Evolutionary conservation across 2,329 filamentous ascomycete genomes (phyloP).

Genomic region (Pyrenophora teres): DNA sequence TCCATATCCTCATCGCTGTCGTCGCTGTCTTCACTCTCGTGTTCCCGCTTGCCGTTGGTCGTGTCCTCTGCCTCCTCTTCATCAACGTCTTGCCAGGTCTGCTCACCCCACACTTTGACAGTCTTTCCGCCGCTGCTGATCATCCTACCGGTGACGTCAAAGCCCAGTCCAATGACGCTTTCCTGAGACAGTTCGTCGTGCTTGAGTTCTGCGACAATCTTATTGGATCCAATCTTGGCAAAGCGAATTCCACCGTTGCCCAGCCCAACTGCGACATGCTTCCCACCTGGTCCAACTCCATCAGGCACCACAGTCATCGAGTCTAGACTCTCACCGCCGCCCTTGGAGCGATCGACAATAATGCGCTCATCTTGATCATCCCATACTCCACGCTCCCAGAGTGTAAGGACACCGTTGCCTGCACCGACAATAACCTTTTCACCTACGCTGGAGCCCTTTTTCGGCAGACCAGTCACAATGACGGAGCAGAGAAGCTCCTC

Average conservation of each 20-base stretch:
- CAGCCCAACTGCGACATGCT: constrained; percentile 77
- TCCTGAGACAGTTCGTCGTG: constrained; percentile 79
- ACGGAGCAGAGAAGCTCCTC: constrained; percentile 85
- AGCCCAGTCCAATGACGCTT: constrained; percentile 78
- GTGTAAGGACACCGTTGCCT: constrained; percentile 78
- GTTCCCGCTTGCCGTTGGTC: constrained; percentile 48
- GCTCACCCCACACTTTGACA: constrained; percentile 88
- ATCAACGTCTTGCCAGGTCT: constrained; percentile 57
- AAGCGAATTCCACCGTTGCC: constrained; percentile 81
- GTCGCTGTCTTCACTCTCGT: constrained; percentile 21
- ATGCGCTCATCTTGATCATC: constrained; percentile 93
- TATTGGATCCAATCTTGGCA: constrained; percentile 73
- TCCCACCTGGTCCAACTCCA: constrained; percentile 67
- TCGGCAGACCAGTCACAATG: constrained; percentile 76
- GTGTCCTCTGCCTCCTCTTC: constrained; percentile 58
- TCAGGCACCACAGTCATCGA: constrained; percentile 74
- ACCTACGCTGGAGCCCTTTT: constrained; percentile 71
- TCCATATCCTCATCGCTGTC: constrained; percentile 49
- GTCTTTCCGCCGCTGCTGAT: constrained; percentile 85
- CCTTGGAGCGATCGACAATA: constrained; percentile 66
- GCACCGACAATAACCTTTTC: constrained; percentile 78
- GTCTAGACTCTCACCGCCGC: constrained; percentile 79
- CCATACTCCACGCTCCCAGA: constrained; percentile 95
- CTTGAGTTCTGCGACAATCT: constrained; percentile 68
- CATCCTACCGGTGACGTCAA: constrained; percentile 84